Evolutionary conservation across 306 rosid species (phyloP).

Genomic region (Quercus berberidifolia): DNA sequence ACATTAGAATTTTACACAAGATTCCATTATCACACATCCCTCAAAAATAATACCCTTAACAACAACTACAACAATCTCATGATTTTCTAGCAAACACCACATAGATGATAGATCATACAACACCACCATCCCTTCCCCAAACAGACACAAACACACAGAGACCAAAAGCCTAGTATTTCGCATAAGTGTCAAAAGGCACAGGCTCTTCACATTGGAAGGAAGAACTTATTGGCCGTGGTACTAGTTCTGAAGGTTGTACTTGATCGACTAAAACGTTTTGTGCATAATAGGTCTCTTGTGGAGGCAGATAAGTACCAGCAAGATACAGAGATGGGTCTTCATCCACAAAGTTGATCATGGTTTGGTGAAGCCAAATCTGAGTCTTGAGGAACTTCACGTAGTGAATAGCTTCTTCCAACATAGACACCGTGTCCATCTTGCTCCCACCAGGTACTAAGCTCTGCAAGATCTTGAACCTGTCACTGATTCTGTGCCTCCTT

Average conservation of each 20-base stretch:
- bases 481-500: constrained; percentile 85
- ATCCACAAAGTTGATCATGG: constrained; percentile 50
- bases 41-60: background rate
- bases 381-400: constrained; percentile 78
- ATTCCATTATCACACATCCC: background rate
- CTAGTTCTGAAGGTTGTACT: constrained; percentile 18
- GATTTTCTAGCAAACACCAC: background rate
- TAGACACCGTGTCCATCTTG: constrained; percentile 86
- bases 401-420: constrained; percentile 86
- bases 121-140: background rate
- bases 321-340: constrained; percentile 3
- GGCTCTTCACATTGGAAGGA: constrained; percentile 31
- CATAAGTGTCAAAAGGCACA: constrained; percentile 16
- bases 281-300: constrained; percentile 7
- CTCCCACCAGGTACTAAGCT: constrained; percentile 91
- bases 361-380: constrained; percentile 83
- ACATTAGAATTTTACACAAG: background rate
- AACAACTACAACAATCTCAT: background rate
- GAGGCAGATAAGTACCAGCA: constrained; percentile 1
- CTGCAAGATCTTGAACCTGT: constrained; percentile 81
- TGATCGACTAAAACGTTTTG: constrained; percentile 8
- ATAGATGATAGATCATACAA: background rate
- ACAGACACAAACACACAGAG: background rate
- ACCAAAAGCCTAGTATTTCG: constrained; percentile 23
- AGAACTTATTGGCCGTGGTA: constrained; percentile 3